Evolutionary conservation across 2,329 filamentous ascomycete genomes (phyloP), one percentile per base, ranked within the genome.

Genomic region (Podosphaera xanthii): DNA sequence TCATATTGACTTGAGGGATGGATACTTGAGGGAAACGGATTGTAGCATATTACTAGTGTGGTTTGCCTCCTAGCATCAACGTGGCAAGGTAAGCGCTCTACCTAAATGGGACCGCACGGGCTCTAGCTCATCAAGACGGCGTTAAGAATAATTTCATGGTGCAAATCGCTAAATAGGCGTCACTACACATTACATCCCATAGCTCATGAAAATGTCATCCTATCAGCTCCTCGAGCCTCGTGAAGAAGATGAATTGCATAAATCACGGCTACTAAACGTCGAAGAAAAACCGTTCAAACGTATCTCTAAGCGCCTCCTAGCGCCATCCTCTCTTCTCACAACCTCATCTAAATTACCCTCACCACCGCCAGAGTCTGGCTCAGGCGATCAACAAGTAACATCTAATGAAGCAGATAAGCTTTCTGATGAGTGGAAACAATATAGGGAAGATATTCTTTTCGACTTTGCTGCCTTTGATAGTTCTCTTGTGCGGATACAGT

Each of bases 281-380:
- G 91, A 97, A 74, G 87, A 94, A 69, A 89, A 89, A 60, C 88
- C 89, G 0, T 96, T 94, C 74, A 87, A 87, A 70, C 84, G 90
- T 61, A 82, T 96, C 61, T 87, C 86, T 31, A 89, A 89, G 72
- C 84, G 86, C 38, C 79, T 97, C 7, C 76, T 87, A 4, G 77
- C 79, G 31, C 79, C 85, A 14, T 80, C 81, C 59, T 80, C 83
- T 30, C 76, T 87, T 36, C 75, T 85, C 22, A 73, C 76, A 61
- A 72, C 71, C 59, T 75, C 75, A 53, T 76, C 74, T 50, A 76
- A 79, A 42, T 75, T 78, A 42, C 75, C 80, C 22, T 85, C 84
- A 2, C 84, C 84, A 55, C 83, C 84, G 2, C 82, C 83, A 4
- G 83, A 87, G 49, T 65, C 62, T 44, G 66, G 66, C n/a, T 63